Evolutionary conservation across 257 asterid species (phyloP), one percentile per base, ranked within the genome.

Genomic region (Lavandula angustifolia): DNA sequence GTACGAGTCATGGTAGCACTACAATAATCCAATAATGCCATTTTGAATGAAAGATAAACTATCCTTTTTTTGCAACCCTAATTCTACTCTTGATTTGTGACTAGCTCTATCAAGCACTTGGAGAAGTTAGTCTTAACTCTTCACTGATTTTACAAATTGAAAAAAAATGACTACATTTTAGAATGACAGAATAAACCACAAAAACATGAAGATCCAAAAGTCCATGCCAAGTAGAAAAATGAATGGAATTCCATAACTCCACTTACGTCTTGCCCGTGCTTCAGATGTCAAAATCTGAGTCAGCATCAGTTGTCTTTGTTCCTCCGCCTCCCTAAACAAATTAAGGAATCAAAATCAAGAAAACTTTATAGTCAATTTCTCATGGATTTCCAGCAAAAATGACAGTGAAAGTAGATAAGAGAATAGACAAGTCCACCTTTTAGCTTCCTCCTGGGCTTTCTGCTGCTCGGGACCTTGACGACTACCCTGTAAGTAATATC

Each of bases 361-460:
- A 17, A 57, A 4, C 7, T 22, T 14, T 32, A 12, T 1, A 46
- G n/a, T 11, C 29, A 58, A 64, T 40, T 16, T 40, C 27, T 41
- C 22, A 38, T 52, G 58, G 14, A 47, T 50, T 61, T 54, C 73
- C 49, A 41, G 29, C 8, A 35, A 51, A 57, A 27, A 10, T 13
- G 56, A 64, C 3, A 33, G 10, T 47, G 49, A 59, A 63, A 42
- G 51, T 62, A 59, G 10, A 61, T 40, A 9, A 55, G 34, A 49
- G 44, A 55, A 49, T 27, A 56, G 40, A 58, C n/a, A 1, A 6
- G 14, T 61, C 61, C 71, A 92, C 99, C 92, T 89, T 81, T 94
- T 90, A 68, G 95, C 95, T 9, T 94, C 99, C 41, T 89, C 99
- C 71, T 94, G 95, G 38, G 84, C 87, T 32, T 90, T 87, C 78